Conservation (phyloP, 2,329 filamentous ascomycete genomes). For the Nectriaceae sp. region DNA sequence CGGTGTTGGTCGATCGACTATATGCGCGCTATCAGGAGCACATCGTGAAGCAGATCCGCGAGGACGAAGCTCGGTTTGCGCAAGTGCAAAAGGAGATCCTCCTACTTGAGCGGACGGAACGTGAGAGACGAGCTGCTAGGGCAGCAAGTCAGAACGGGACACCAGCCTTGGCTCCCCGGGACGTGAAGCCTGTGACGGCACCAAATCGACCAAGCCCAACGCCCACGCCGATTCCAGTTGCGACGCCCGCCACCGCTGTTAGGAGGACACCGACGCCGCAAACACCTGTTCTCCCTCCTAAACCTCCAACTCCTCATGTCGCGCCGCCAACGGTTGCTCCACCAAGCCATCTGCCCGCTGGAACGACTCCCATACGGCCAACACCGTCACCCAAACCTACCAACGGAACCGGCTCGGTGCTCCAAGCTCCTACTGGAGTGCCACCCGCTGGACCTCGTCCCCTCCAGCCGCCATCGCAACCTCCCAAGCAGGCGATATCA, state of each 20-base stretch:
- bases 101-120: conserved; percentile 59
- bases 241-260: conserved; percentile 20
- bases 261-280: conserved; percentile 32
- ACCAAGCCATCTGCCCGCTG: conserved; percentile 30
- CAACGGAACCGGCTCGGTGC: conserved; percentile 32
- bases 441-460: conserved; percentile 34
- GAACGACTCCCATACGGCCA: conserved; percentile 31
- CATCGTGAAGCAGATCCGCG: conserved; percentile 68
- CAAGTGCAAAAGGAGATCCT: conserved; percentile 67
- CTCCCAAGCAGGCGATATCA: conserved; percentile 33
- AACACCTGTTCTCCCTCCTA: conserved; percentile 39
- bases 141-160: conserved; percentile 37
- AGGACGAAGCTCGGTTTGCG: conserved; percentile 71
- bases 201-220: conserved; percentile 25
- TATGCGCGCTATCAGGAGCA: conserved; percentile 74
- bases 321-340: conserved; percentile 29
- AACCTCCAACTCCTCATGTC: conserved; percentile 26
- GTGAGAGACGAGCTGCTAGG: conserved; percentile 39
- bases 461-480: conserved; percentile 32
- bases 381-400: conserved; percentile 33
- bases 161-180: conserved; percentile 35
- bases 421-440: conserved; percentile 39
- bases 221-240: conserved; percentile 19
- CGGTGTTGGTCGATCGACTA: conserved; percentile 69
- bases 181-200: conserved; percentile 28